phyloP scores from a whole-genome alignment of 73 alveolate genomes.

The Tetrahymena elliotti region DNA sequence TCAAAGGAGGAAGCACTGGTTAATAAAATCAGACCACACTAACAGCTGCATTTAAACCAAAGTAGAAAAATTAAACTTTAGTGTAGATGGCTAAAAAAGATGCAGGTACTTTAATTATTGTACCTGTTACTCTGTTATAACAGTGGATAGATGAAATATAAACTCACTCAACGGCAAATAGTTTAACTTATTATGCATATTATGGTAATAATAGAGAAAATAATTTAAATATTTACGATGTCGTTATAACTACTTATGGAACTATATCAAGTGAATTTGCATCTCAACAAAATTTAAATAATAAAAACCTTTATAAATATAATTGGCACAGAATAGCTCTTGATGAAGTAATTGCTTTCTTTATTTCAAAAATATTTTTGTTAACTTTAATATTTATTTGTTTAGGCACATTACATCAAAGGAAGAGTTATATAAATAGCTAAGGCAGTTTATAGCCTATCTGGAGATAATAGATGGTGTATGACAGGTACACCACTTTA shows the following conservation, averaged over 20 bases:
- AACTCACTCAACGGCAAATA: constrained; percentile 8
- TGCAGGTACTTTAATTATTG: constrained; percentile 47
- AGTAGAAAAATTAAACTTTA: background rate
- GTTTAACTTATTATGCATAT: constrained; percentile 4
- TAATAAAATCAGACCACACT: background rate
- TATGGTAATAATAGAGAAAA: background rate
- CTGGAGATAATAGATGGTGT: constrained; percentile 51
- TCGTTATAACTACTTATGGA: constrained; percentile 50
- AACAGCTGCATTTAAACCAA: constrained; percentile 14
- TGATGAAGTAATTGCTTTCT: constrained; percentile 35
- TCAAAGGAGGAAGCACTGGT: background rate
- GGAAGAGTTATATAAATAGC: constrained; percentile 40
- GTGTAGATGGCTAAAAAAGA: constrained; percentile 12
- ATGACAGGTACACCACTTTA: constrained; percentile 55
- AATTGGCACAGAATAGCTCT: constrained; percentile 39
- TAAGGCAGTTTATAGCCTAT: constrained; percentile 30
- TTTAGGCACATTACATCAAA: constrained; percentile 19
- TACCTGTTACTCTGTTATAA: constrained; percentile 33
- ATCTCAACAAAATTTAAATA: background rate
- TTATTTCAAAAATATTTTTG: background rate
- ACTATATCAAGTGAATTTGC: constrained; percentile 35
- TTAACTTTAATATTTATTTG: background rate
- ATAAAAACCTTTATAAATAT: background rate
- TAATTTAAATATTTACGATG: constrained; percentile 22
- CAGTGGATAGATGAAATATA: constrained; percentile 49